Evolutionary conservation across 805 yeast species (phyloP), one percentile per base, ranked within the genome.

Genomic region (Kazachstania bromeliacearum): DNA sequence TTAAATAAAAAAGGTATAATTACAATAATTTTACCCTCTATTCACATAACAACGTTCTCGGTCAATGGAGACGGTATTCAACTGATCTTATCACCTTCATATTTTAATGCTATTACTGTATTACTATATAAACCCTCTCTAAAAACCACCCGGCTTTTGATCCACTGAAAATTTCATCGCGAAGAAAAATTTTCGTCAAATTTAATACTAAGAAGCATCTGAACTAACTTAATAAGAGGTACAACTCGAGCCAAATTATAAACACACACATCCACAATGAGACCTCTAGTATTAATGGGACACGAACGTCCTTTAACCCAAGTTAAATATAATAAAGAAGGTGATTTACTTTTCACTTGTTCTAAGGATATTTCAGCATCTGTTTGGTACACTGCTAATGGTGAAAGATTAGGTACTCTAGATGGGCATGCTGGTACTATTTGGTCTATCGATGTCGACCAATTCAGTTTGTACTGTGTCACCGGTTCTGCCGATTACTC

Each of bases 271-370:
- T n/a, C 17, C 14, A 19, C 10, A 10, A 75, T 77, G 81, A 75
- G 81, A 71, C 82, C 83, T 40, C 62, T 77, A 48, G 55, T 77
- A 69, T 67, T 81, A 53, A 82, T 83, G 72, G 97, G 97, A 42
- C 98, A 92, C 66, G 95, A 85, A 68, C 94, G 98, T 75, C 85
- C 97, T 47, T 68, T 92, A 51, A 88, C 97, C 33, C 97, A 92
- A 70, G 88, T 92, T 51, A 89, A 84, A 60, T 92, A 79, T 68
- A 92, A 92, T 73, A 72, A 77, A 44, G 97, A 94, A 55, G 99
- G 99, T 31, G 99, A 92, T 61, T 64, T 92, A 48, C 72, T 92
- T 39, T 80, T 92, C 59, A 79, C 97, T 8, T 88, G 85, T 28
- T 85, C 96, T 45, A 87, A 92, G 63, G 98, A 92, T 71, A 72